Evolutionary conservation across 139 green algal species (phyloP).

Genomic region (Auxenochlorella pyrenoidosa): DNA sequence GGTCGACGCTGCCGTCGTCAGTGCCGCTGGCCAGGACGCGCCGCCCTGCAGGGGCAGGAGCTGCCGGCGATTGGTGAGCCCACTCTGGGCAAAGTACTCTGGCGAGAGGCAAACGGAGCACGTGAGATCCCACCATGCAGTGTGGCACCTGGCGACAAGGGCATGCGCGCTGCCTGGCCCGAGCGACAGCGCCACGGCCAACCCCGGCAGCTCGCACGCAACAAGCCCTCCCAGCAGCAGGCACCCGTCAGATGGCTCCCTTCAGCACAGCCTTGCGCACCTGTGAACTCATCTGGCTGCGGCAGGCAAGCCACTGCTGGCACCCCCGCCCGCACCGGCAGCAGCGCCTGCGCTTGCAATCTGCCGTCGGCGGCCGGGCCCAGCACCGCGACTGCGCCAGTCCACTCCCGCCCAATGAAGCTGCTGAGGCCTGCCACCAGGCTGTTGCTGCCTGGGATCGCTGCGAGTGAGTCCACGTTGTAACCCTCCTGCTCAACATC

Average conservation of each 20-base stretch:
- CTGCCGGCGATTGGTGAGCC: too few species aligned
- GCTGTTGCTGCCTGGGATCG: background rate
- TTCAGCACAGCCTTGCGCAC: background rate
- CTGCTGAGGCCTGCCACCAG: background rate
- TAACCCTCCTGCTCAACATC: background rate
- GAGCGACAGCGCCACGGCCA: too few species aligned
- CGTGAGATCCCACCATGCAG: too few species aligned
- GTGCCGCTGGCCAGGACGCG: conserved; percentile 17
- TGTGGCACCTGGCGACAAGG: too few species aligned
- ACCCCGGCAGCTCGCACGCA: too few species aligned
- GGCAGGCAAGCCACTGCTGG: background rate
- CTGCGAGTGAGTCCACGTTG: background rate
- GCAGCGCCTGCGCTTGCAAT: background rate
- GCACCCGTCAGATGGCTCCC: too few species aligned
- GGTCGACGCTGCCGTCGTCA: conserved; percentile 16
- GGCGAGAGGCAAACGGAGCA: too few species aligned
- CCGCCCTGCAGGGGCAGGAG: background rate
- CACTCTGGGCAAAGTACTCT: too few species aligned
- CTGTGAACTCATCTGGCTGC: conserved; percentile 17
- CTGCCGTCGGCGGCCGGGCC: background rate
- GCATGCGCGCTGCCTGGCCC: too few species aligned
- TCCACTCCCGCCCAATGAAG: background rate
- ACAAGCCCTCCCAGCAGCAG: too few species aligned
- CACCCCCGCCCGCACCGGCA: background rate
- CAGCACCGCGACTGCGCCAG: background rate